Evolutionary conservation across 345 rosid genomes (phyloP).

Genomic region (Psidium guajava): DNA sequence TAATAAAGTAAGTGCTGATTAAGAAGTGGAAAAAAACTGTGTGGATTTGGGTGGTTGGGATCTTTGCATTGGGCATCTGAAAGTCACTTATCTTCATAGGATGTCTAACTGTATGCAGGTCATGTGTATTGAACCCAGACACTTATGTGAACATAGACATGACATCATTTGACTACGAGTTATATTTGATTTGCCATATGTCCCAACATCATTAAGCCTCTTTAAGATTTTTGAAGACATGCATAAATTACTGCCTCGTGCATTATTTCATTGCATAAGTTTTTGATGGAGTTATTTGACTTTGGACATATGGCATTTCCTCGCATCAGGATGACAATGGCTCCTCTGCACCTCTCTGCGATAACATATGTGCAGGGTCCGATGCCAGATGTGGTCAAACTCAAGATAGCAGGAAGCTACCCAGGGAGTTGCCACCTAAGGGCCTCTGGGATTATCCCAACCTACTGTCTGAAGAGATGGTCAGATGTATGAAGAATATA

Average conservation of each 20-base stretch:
- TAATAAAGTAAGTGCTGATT: background rate
- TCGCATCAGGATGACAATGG: constrained; percentile 27
- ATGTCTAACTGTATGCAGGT: background rate
- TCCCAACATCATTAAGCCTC: background rate
- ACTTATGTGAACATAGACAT: background rate
- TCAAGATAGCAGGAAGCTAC: constrained; percentile 25
- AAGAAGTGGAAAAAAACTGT: background rate
- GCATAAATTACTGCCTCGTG: background rate
- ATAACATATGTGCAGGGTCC: constrained; percentile 15
- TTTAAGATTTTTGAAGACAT: background rate
- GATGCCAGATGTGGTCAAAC: constrained; percentile 11
- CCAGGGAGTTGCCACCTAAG: constrained; percentile 43
- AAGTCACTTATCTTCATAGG: background rate
- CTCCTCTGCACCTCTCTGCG: constrained; percentile 9
- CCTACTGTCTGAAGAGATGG: constrained; percentile 76
- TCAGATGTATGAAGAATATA: constrained; percentile 86
- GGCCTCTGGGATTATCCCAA: constrained; percentile 78
- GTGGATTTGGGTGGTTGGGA: background rate
- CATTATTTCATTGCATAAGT: background rate
- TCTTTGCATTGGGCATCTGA: background rate
- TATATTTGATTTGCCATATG: background rate
- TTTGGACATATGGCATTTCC: constrained; percentile 5
- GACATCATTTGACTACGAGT: background rate
- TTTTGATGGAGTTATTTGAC: background rate
- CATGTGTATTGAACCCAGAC: background rate